Percentiles rank a stretch among this genome's conserved stretches.
Evolutionary conservation across 129 eudicot genomes (phyloP).

Genomic region (Artemisia tridentata): DNA sequence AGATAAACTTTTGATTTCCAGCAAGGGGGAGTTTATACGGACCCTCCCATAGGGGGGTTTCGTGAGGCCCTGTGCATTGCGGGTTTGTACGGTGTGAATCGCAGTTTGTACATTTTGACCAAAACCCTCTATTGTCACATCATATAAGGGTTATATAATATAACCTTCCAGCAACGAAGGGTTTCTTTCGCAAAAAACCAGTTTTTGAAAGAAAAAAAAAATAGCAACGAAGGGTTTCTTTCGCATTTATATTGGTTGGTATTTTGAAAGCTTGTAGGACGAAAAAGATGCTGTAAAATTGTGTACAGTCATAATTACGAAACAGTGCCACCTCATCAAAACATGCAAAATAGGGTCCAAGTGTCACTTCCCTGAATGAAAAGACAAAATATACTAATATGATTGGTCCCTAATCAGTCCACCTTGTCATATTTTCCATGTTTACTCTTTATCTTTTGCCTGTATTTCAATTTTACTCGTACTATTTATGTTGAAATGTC

Average conservation of each 20-base stretch:
- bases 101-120: no score
- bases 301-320: constrained; percentile 5
- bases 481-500: no score
- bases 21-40: no score
- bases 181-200: no score
- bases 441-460: background rate
- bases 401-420: constrained; percentile 22
- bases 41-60: no score
- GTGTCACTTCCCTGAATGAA: constrained; percentile 22
- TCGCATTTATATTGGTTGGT: constrained; percentile 23
- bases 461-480: background rate
- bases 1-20: no score
- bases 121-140: no score
- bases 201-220: background rate
- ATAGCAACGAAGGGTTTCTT: background rate
- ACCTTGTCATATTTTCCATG: constrained; percentile 10
- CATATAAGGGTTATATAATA: no score
- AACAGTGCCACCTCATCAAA: constrained; percentile 13
- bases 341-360: constrained; percentile 9
- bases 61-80: no score
- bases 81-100: no score
- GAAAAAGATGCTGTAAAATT: background rate
- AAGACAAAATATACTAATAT: constrained; percentile 16
- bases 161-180: no score
- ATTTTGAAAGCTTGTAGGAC: constrained; percentile 4